Conservation (phyloP, 495 filamentous ascomycete genomes). For the Halenospora varia region DNA sequence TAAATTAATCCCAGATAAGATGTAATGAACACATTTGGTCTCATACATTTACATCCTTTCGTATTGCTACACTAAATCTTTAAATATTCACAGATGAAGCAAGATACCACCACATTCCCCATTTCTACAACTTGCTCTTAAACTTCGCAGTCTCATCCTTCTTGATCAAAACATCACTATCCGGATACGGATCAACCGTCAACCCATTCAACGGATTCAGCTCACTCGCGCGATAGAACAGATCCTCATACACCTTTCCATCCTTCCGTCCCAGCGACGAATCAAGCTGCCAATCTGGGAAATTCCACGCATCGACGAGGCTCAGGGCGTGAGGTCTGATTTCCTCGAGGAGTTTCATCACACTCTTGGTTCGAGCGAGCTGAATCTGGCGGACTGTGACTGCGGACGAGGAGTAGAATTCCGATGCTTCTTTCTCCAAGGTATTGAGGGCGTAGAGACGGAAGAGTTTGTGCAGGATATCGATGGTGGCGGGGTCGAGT, state of each 20-base stretch:
- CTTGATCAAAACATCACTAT: conserved; percentile 55
- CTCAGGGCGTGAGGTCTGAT: conserved; percentile 63
- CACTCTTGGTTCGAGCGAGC: conserved; percentile 50
- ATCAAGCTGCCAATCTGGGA: conserved; percentile 68
- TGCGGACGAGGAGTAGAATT: conserved; percentile 63
- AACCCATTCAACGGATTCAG: conserved; percentile 65
- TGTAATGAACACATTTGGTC: too few relatives aligned
- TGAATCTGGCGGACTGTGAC: conserved; percentile 62
- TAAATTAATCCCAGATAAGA: too few relatives aligned
- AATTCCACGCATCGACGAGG: conserved; percentile 63
- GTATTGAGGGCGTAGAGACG: conserved; percentile 61
- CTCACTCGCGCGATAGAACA: conserved; percentile 61
- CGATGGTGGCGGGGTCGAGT: conserved; percentile 49
- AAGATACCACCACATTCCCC: background rate
- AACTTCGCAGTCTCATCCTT: conserved; percentile 35
- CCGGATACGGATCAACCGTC: conserved; percentile 64
- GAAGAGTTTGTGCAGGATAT: conserved; percentile 58
- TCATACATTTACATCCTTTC: too few relatives aligned
- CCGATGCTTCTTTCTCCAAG: conserved; percentile 58
- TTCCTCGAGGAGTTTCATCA: conserved; percentile 61
- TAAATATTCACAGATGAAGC: background rate
- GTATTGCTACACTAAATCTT: background rate
- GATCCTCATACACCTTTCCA: conserved; percentile 65
- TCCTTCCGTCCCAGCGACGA: conserved; percentile 59
- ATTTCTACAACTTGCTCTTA: conserved; percentile 41